Evolutionary conservation across 2,329 filamentous ascomycete species (phyloP), one percentile per base, ranked within the genome.

Genomic region (Aspergillus flavus): DNA sequence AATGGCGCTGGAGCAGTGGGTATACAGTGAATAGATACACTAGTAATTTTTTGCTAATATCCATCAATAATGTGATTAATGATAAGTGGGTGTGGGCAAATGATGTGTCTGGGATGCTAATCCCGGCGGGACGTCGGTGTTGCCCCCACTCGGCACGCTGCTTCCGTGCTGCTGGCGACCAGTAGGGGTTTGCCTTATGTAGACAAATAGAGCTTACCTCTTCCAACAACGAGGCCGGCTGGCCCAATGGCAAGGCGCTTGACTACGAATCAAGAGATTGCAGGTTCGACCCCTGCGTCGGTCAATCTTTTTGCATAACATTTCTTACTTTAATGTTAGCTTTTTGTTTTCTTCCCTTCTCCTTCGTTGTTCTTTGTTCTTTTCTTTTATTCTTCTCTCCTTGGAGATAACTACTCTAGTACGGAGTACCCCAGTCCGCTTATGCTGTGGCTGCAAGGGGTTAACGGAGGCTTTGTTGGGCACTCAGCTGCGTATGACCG

Each of bases 201-300:
- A 6, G 28, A 0, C 11, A 11, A 4, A 32, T 57, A 39, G 0
- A 39, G 19, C 36, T 21, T 10, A n/a, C 3, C 6, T n/a, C 0
- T 10, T 30, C 36, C 43, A 71, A 61, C 52, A 62, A 61, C 75
- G 79, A 80, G 79, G 81, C 79, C 81, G 32, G 52, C 52, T 55
- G 52, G 52, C 52, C 52, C 52, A 55, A 55, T 55, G 52, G 52
- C 32, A 55, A 55, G 52, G 52, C 52, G 52, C 52, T 55, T 55
- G 52, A 55, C 52, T 55, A 55, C 52, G 52, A 16, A 80, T 81
- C 79, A 80, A 80, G 77, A 81, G 79, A 80, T 80, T 81, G 77
- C 75, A 79, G 79, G 79, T 81, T 80, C 78, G 78, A 80, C 59
- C 66, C 73, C 73, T 74, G 72, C 73, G 73, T 75, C 68, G 73